Conservation (phyloP, 2,329 filamentous ascomycete species). For the Pseudogymnoascus sp. region DNA sequence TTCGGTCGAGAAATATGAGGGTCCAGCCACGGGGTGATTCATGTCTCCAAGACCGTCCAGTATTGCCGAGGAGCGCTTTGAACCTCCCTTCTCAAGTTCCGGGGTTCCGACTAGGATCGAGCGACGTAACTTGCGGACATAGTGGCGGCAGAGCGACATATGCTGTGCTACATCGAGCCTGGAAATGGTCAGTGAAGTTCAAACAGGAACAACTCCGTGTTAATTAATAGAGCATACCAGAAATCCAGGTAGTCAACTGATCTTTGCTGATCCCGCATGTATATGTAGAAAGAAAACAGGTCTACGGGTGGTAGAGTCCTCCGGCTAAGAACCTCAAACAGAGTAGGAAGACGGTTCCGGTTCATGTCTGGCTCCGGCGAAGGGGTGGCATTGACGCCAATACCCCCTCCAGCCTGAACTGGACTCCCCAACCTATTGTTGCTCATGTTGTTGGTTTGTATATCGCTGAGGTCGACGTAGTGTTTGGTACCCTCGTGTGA, state of each 20-base stretch:
- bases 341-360: slow-evolving; percentile 81
- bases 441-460: not conserved
- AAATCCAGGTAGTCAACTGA: slow-evolving; percentile 98
- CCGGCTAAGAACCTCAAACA: slow-evolving; percentile 92
- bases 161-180: slow-evolving; percentile 99
- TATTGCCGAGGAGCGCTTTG: slow-evolving; percentile 76
- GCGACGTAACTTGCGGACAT: slow-evolving; percentile 87
- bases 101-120: slow-evolving; percentile 91
- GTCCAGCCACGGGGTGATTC: slow-evolving; percentile 48
- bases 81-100: slow-evolving; percentile 71
- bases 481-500: not conserved
- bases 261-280: slow-evolving; percentile 97
- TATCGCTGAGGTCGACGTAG: not conserved
- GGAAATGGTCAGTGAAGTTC: slow-evolving; percentile 19
- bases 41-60: slow-evolving; percentile 67
- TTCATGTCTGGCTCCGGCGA: slow-evolving; percentile 51
- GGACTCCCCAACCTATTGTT: not conserved
- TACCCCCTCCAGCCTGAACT: not conserved
- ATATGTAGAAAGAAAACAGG: slow-evolving; percentile 98
- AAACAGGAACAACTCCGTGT: not conserved
- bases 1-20: slow-evolving; percentile 54
- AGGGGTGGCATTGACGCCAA: slow-evolving; percentile 28
- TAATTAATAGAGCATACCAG: slow-evolving; percentile 54
- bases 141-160: slow-evolving; percentile 95
- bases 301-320: slow-evolving; percentile 94